Conservation (phyloP, 352 stramenopile species). For the Thraustochytrium sp. region DNA sequence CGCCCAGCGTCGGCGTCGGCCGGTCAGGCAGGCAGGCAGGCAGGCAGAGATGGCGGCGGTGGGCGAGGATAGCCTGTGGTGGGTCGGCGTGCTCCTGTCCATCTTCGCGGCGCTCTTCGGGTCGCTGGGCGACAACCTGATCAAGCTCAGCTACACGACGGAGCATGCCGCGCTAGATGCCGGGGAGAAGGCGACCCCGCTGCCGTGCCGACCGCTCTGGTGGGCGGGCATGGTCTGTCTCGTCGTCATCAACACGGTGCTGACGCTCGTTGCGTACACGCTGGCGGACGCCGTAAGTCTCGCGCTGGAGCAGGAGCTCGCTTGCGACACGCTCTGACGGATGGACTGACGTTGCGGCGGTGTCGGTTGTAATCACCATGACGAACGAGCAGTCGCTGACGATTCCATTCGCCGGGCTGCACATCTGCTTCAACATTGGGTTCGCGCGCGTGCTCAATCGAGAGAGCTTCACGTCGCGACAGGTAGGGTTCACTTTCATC, state of each 20-base stretch:
- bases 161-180: not conserved
- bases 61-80: constrained; percentile 12
- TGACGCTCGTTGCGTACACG: constrained; percentile 31
- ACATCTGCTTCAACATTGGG: constrained; percentile 43
- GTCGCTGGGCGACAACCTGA: constrained; percentile 39
- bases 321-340: too few species aligned
- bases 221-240: constrained; percentile 37
- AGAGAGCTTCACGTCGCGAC: constrained; percentile 68
- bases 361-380: too few species aligned
- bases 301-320: too few species aligned
- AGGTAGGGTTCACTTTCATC: constrained; percentile 68
- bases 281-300: constrained; percentile 41
- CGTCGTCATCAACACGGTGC: constrained; percentile 4
- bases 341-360: too few species aligned
- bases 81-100: constrained; percentile 25
- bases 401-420: constrained; percentile 39
- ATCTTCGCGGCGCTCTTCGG: constrained; percentile 31
- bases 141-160: constrained; percentile 38
- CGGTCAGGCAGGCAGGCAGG: too few species aligned
- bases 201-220: constrained; percentile 28
- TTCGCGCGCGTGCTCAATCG: constrained; percentile 75
- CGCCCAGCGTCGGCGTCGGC: too few species aligned
- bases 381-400: constrained; percentile 23
- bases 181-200: constrained; percentile 13
- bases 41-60: not conserved